Percentiles rank a stretch among this genome's conserved stretches.
These are phyloP conservation scores for Rosa hybrid DNA, from an alignment of 331 rosid genomes.

Conservation along the genomic window DNA sequence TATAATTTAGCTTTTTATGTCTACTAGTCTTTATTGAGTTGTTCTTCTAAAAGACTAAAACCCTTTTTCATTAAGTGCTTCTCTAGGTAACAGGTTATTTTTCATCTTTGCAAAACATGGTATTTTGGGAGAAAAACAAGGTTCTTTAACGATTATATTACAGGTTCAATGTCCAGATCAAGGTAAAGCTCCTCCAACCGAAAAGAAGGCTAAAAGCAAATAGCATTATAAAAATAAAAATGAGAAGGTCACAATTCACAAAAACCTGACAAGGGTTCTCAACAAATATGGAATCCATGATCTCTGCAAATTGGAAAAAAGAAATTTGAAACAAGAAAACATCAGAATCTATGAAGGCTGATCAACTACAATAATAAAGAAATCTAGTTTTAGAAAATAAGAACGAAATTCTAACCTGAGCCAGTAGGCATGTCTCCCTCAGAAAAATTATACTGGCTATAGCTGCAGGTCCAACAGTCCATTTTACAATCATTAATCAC, in stretches of 20 bases:
- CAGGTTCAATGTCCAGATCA: background rate
- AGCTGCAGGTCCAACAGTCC: slow-evolving; percentile 56
- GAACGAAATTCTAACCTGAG: slow-evolving; percentile 49
- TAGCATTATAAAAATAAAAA: slow-evolving; percentile 6
- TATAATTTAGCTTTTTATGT: background rate
- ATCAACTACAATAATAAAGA: slow-evolving; percentile 3
- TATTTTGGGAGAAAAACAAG: background rate
- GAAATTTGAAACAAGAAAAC: slow-evolving; percentile 18
- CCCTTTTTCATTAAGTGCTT: background rate
- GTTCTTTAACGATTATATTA: background rate
- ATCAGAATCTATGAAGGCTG: slow-evolving; percentile 28
- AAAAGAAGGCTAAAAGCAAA: slow-evolving; percentile 19
- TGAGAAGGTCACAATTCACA: slow-evolving; percentile 14
- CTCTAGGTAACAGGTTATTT: background rate
- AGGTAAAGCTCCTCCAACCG: background rate
- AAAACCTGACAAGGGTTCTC: slow-evolving; percentile 78
- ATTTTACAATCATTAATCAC: slow-evolving; percentile 17
- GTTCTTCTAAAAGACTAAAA: background rate
- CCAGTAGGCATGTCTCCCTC: slow-evolving; percentile 49
- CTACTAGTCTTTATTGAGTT: background rate
- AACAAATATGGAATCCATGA: slow-evolving; percentile 39
- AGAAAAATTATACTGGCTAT: slow-evolving; percentile 66
- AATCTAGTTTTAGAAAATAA: background rate
- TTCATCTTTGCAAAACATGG: background rate
- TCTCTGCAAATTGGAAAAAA: slow-evolving; percentile 53